Conservation (phyloP, 2,329 filamentous ascomycete species). For the Magnaporthales sp. region DNA sequence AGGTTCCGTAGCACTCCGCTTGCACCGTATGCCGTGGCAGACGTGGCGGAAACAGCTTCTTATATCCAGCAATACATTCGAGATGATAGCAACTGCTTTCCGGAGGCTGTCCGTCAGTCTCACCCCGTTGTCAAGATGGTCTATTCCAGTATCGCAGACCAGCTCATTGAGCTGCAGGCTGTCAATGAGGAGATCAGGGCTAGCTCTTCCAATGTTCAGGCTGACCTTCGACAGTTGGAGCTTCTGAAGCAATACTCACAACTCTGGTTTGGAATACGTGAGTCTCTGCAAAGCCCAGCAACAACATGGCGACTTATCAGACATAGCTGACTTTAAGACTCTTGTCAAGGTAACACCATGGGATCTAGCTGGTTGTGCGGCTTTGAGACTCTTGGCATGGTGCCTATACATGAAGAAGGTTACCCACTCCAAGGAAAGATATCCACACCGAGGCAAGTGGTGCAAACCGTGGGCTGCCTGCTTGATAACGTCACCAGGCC, state of each 20-base stretch:
- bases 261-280: slow-evolving; percentile 4
- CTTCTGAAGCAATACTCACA: background rate
- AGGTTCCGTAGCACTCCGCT: background rate
- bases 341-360: background rate
- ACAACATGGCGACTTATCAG: background rate
- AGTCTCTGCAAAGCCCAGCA: background rate
- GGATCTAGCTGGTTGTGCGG: slow-evolving; percentile 2
- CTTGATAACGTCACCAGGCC: background rate
- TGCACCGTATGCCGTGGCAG: background rate
- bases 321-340: background rate
- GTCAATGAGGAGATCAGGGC: too few relatives aligned
- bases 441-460: background rate
- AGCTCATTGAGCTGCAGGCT: background rate
- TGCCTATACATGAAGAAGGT: background rate
- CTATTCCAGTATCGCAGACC: background rate
- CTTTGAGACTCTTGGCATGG: background rate
- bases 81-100: background rate
- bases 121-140: background rate
- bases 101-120: background rate
- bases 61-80: background rate
- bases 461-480: slow-evolving; percentile 1
- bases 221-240: background rate
- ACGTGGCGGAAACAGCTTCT: background rate
- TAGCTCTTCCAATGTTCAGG: background rate
- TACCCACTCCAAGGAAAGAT: slow-evolving; percentile 1